Base-by-base conservation (phyloP, 805 yeast species). In the Yueomyces sinensis region DNA sequence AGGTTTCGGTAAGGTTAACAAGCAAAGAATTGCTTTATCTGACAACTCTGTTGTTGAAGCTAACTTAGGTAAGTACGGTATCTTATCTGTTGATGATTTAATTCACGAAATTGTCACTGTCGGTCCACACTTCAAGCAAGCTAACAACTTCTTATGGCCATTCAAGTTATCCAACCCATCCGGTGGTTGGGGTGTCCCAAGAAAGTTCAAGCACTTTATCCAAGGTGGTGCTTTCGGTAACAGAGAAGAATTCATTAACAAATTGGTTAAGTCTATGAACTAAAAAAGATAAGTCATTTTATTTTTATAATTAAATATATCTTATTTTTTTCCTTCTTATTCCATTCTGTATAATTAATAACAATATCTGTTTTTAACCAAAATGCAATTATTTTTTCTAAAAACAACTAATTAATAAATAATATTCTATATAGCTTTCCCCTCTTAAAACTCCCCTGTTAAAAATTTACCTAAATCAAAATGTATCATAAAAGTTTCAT, bases 171-270 rank as follows among this genome's bases (percentile, higher is more conserved):
- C 94, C 57, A 82, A 81, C 79, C 95, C 95, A 69, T 74, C 75
- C 67, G 95, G 95, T 71, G 95, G 95, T 68, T 84, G 93, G 94
- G 89, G 94, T 74, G 82, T 82, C 53, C 72, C 77, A 68, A 84
- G 94, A 79, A 84, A 84, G 76, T 84, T 84, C 93, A 76, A 76
- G 73, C 94, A 84, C 73, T 84, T 81, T 65, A 80, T 84, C 76
- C 93, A 82, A 73, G 94, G 94, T 75, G 95, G 95, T 80, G 79
- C 91, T 74, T 76, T 84, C 68, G 95, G 95, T 81, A 84, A 84
- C 93, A 82, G 94, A 72, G 95, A 84, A 74, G 78, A 82, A 61
- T 80, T 73, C 82, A 84, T 84, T 71, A 84, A 84, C 80, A 78
- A 81, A 65, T 80, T 84, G 69, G 82, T 83, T 63, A 82, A 83